phyloP scores from a whole-genome alignment of 257 asterid species.

The Fraxinus pennsylvanica region DNA sequence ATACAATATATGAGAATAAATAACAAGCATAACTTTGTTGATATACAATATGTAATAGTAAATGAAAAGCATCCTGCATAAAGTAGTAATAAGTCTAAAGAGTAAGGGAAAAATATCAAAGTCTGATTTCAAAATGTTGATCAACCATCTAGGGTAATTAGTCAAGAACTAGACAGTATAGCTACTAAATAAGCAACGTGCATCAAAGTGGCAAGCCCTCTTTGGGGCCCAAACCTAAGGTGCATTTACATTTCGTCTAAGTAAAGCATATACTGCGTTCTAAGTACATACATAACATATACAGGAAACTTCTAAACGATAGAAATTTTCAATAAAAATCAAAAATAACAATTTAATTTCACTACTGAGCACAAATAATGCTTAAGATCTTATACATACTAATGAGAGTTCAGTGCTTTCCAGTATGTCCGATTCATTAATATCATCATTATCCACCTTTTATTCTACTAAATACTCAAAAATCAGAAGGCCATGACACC shows the following conservation, averaged over 20 bases:
- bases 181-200: neutral
- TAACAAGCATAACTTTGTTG: neutral
- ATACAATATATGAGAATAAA: conserved; percentile 19
- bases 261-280: neutral
- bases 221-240: neutral
- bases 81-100: conserved; percentile 7
- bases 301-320: neutral
- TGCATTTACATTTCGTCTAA: neutral
- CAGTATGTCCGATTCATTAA: neutral
- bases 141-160: neutral
- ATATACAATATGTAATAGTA: too few species aligned
- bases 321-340: neutral
- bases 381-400: neutral
- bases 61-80: conserved; percentile 14
- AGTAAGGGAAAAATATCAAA: conserved; percentile 9
- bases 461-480: neutral
- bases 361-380: neutral
- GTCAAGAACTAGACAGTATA: neutral
- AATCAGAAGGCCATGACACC: neutral
- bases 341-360: neutral
- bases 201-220: neutral
- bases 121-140: neutral
- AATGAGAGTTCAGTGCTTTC: neutral
- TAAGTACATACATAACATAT: neutral
- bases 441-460: neutral